Evolutionary conservation across 2,329 filamentous ascomycete genomes (phyloP), one percentile per base, ranked within the genome.

Genomic region (Fusarium sp.): DNA sequence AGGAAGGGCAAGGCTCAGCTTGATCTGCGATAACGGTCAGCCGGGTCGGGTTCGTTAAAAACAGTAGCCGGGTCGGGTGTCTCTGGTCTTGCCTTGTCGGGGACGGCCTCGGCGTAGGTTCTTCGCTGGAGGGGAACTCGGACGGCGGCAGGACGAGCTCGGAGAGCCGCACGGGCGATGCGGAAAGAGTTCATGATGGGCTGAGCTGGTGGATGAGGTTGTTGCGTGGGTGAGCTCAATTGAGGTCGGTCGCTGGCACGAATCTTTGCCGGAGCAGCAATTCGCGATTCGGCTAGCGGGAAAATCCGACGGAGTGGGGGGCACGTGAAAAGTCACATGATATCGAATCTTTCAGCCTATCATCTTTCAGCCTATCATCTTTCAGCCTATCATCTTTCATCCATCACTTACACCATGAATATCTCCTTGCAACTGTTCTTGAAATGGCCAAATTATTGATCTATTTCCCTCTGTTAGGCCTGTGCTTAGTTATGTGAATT

Each of bases 1-100:
- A 86, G 96, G 96, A 78, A 99, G 92, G 82, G 93, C 90, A 86
- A 99, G 88, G 88, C 94, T 97, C 86, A 99, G 91, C 91, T 97
- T 97, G 89, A 99, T 97, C 89, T 91, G 76, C 65, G 66, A 65
- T 73, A 57, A 71, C 49, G 66, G 74, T 77, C 61, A 78, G 73
- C 72, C 75, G 69, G 65, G 57, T 48, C 55, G 53, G 66, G 57
- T 46, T 64, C 46, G 61, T 70, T 53, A 61, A 71, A 67, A 72
- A 73, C 56, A 69, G 67, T 68, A 66, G 71, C 65, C 37, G 60
- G 62, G 58, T 68, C 22, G 46, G 58, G 68, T 24, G 40, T 37
- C 9, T 57, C 67, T 63, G 42, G 32, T 62, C 86, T 80, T 82
- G 84, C 89, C 90, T 95, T 95, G 88, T 95, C 93, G 79, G 91